These are phyloP conservation scores for Herpomyces periplanetae DNA, from an alignment of 2,329 filamentous ascomycete species.

Conservation along the genomic window DNA sequence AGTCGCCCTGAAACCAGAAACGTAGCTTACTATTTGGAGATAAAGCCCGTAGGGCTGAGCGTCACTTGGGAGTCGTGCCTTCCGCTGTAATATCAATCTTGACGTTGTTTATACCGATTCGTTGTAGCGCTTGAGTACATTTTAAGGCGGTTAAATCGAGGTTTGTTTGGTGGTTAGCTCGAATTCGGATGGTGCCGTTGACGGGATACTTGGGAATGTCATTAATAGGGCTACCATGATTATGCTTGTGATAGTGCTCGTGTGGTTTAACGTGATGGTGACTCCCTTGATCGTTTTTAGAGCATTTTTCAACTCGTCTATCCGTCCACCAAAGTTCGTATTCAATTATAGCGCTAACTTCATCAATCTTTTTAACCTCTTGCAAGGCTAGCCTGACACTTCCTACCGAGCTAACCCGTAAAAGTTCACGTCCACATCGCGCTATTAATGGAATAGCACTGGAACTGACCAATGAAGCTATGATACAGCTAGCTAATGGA, in stretches of 20 bases:
- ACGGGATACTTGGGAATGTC: too few species aligned
- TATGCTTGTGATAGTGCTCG: constrained; percentile 3
- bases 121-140: too few species aligned
- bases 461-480: constrained; percentile 67
- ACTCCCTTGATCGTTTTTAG: constrained; percentile 8
- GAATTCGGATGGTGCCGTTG: too few species aligned
- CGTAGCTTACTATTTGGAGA: too few species aligned
- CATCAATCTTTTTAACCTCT: constrained; percentile 42
- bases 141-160: too few species aligned
- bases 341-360: constrained; percentile 40
- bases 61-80: too few species aligned
- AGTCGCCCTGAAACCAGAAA: too few species aligned
- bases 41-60: too few species aligned
- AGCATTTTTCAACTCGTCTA: constrained; percentile 25
- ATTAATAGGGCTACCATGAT: too few species aligned
- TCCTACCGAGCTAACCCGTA: constrained; percentile 53
- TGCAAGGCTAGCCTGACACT: constrained; percentile 52
- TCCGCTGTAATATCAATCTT: too few species aligned
- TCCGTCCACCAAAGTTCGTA: constrained; percentile 73
- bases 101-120: too few species aligned
- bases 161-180: too few species aligned
- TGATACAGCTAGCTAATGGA: constrained; percentile 64
- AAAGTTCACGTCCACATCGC: constrained; percentile 38
- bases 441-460: constrained; percentile 59
- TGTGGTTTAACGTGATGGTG: constrained; percentile 7